Percentiles rank a stretch among this genome's conserved stretches.
Conservation (phyloP, 345 rosid genomes). For the Syzygium aqueum region DNA sequence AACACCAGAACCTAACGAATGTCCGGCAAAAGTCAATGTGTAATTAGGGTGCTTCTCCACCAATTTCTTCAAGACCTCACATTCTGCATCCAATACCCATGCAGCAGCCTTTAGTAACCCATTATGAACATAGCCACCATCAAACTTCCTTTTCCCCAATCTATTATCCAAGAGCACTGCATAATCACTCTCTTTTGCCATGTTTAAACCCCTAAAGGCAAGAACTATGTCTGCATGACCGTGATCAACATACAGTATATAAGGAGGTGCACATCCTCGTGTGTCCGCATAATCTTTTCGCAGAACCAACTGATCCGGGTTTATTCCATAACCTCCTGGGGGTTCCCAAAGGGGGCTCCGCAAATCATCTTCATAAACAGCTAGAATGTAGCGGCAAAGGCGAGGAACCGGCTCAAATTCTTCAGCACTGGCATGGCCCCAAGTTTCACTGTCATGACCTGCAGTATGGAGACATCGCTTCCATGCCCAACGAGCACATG, state of each 20-base stretch:
- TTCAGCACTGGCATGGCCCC: constrained; percentile 77
- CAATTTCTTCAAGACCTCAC: constrained; percentile 54
- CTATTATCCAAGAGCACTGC: constrained; percentile 77
- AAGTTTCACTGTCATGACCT: constrained; percentile 84
- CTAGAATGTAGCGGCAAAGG: constrained; percentile 77
- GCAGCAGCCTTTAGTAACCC: constrained; percentile 88
- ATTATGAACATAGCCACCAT: constrained; percentile 93
- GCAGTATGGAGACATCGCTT: constrained; percentile 88
- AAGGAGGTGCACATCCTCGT: constrained; percentile 74
- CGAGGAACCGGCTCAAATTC: constrained; percentile 89
- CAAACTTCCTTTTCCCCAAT: constrained; percentile 69
- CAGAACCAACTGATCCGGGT: constrained; percentile 56
- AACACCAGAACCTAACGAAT: constrained; percentile 94
- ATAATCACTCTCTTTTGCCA: constrained; percentile 90
- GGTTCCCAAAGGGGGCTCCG: constrained; percentile 86
- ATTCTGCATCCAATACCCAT: constrained; percentile 73
- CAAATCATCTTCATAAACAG: constrained; percentile 92
- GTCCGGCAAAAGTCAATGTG: constrained; percentile 82
- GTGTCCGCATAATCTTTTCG: constrained; percentile 67
- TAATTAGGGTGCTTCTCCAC: constrained; percentile 62
- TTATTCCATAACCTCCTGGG: constrained; percentile 74
- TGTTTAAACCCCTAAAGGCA: constrained; percentile 73
- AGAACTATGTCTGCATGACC: constrained; percentile 63
- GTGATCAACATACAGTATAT: constrained; percentile 73
- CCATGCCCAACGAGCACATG: constrained; percentile 98